Evolutionary conservation across 78 protist genomes (phyloP), one percentile per base, ranked within the genome.

Genomic region (Dictyostelium purpureum): DNA sequence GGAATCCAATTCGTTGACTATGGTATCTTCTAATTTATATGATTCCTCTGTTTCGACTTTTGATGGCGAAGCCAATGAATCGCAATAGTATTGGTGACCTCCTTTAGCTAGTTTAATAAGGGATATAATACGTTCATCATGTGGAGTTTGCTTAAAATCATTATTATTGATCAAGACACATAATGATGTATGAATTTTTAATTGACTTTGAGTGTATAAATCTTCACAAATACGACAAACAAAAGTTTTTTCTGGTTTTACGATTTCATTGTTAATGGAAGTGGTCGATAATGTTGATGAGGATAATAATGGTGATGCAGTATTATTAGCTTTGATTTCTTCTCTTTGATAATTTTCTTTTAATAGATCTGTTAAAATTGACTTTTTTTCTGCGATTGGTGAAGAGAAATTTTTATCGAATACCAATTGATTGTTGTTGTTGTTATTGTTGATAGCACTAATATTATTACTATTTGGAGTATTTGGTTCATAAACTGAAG

Each of bases 201-300:
- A 45, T 77, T 88, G 87, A 26, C 31, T 16, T 49, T 54, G 66
- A 10, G 73, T 54, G 33, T 43, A 77, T 0, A 52, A 31, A 24
- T 88, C 94, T 21, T 88, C 94, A 33, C 94, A 88, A 54, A 88
- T 88, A 33, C 94, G 42, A 57, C 94, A 88, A 40, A 88, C 85
- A 28, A 88, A 37, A 19, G 79, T 4, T 59, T 40, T 70, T 26
- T 69, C 70, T 75, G 54, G 66, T 78, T 66, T 21, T 42, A 31
- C 11, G n/a, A n/a, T 37, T 14, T 16, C 26, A 61, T 63, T 7
- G 18, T n/a, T n/a, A n/a, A n/a, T n/a, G n/a, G n/a, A n/a, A n/a
- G n/a, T 28, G 35, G 67, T 45, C 38, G 79, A 5, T 67, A 26
- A 6, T 52, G 38, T n/a, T 66, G 65, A 45, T 66, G 59, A 12